These are phyloP conservation scores for Hordeum pubiflorum DNA, from an alignment of 202 grass and related monocot genomes.

Conservation along the genomic window DNA sequence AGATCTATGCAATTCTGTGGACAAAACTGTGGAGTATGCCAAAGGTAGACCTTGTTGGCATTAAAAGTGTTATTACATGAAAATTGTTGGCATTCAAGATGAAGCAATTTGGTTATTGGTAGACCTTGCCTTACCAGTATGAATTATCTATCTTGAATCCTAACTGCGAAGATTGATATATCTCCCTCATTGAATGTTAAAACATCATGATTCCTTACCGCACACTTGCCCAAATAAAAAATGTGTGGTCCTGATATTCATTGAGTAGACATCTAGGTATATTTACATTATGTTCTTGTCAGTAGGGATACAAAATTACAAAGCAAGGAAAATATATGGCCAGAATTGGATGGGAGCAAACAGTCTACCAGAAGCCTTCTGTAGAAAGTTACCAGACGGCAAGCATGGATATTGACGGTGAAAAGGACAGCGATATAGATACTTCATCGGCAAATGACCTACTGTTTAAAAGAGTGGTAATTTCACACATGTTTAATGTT, in stretches of 20 bases:
- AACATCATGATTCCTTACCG: neutral
- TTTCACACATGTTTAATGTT: neutral
- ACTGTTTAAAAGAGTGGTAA: constrained; percentile 90
- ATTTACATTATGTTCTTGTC: constrained; percentile 13
- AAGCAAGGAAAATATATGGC: constrained; percentile 79
- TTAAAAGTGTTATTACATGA: neutral
- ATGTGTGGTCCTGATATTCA: neutral
- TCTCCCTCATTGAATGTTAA: neutral
- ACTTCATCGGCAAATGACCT: constrained; percentile 46
- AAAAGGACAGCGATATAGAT: constrained; percentile 36
- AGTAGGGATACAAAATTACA: constrained; percentile 89
- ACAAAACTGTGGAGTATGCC: neutral
- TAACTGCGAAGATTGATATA: neutral
- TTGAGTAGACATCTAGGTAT: neutral
- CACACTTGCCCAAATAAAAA: neutral
- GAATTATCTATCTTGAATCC: neutral
- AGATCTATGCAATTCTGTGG: neutral
- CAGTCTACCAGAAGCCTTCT: constrained; percentile 56
- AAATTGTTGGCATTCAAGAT: neutral
- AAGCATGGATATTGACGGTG: constrained; percentile 61
- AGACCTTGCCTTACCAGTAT: neutral
- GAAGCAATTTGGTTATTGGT: neutral
- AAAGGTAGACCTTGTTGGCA: neutral
- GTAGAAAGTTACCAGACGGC: constrained; percentile 95
- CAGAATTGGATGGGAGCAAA: constrained; percentile 84